Evolutionary conservation across 192 early-diverging fungal genomes (phyloP).

Genomic region (Entomortierella beljakovae): DNA sequence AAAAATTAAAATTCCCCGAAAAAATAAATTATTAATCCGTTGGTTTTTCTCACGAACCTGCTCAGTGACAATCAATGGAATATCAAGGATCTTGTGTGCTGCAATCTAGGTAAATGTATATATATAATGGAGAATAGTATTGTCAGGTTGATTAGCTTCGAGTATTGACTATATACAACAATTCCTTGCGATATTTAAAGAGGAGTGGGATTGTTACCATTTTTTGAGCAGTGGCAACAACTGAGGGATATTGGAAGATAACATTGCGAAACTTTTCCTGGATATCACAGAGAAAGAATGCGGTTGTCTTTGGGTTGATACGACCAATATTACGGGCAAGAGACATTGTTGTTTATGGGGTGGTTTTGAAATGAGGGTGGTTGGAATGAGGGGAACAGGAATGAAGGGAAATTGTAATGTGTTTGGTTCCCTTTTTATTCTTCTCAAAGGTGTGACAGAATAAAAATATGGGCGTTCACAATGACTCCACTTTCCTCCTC

Average conservation of each 20-base stretch:
- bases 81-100: slow-evolving; percentile 77
- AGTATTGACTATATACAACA: no score
- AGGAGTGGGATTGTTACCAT: slow-evolving; percentile 68
- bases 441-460: no score
- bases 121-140: not conserved
- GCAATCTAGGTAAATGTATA: slow-evolving; percentile 60
- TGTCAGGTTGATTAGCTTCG: no score
- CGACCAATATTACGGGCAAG: slow-evolving; percentile 62
- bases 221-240: slow-evolving; percentile 88
- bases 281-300: slow-evolving; percentile 95
- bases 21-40: not conserved
- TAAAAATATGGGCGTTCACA: no score
- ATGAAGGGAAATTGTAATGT: not conserved
- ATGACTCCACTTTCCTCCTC: no score
- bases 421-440: no score
- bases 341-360: slow-evolving; percentile 10
- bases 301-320: slow-evolving; percentile 69
- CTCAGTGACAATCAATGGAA: slow-evolving; percentile 93
- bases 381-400: no score
- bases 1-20: not conserved
- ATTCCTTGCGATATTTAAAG: no score
- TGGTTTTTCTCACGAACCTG: slow-evolving; percentile 66
- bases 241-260: slow-evolving; percentile 85
- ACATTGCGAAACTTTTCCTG: slow-evolving; percentile 83
- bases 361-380: no score